Conservation (phyloP, 306 rosid genomes). For the Dicorynia guianensis region DNA sequence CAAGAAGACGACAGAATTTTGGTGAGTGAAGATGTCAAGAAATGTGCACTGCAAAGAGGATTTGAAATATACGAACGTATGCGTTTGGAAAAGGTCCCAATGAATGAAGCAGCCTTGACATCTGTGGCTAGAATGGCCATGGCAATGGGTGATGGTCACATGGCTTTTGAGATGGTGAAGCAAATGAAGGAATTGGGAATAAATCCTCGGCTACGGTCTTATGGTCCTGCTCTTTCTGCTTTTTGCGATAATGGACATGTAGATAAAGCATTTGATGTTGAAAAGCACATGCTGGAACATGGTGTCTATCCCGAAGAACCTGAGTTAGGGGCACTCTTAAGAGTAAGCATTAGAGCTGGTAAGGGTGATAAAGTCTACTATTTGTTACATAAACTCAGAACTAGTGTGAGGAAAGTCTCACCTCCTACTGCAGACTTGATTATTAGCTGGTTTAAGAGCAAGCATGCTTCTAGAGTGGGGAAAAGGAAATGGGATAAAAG, state of each 20-base stretch:
- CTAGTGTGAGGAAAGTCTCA: slow-evolving; percentile 70
- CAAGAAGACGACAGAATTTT: slow-evolving; percentile 48
- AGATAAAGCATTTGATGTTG: slow-evolving; percentile 83
- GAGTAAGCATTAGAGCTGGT: slow-evolving; percentile 61
- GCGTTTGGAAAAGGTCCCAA: slow-evolving; percentile 58
- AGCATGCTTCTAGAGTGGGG: slow-evolving; percentile 77
- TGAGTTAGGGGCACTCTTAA: slow-evolving; percentile 78
- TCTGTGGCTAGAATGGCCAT: slow-evolving; percentile 96
- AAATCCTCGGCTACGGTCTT: slow-evolving; percentile 82
- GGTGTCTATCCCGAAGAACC: slow-evolving; percentile 94
- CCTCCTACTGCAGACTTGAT: slow-evolving; percentile 67
- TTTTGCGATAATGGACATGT: slow-evolving; percentile 71
- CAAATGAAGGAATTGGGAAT: slow-evolving; percentile 82
- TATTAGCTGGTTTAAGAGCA: slow-evolving; percentile 72
- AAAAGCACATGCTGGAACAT: slow-evolving; percentile 84
- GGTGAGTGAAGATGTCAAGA: slow-evolving; percentile 75
- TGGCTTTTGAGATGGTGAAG: slow-evolving; percentile 91
- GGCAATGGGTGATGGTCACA: slow-evolving; percentile 86
- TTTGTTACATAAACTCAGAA: slow-evolving; percentile 83
- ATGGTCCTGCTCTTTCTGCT: slow-evolving; percentile 80
- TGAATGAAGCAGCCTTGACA: slow-evolving; percentile 95
- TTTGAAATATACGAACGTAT: slow-evolving; percentile 79
- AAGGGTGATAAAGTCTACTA: slow-evolving; percentile 77
- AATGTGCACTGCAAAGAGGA: slow-evolving; percentile 74
- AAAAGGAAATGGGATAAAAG: slow-evolving; percentile 72